These are phyloP conservation scores for Theileria parva DNA, from an alignment of 169 alveolate species.

Conservation along the genomic window DNA sequence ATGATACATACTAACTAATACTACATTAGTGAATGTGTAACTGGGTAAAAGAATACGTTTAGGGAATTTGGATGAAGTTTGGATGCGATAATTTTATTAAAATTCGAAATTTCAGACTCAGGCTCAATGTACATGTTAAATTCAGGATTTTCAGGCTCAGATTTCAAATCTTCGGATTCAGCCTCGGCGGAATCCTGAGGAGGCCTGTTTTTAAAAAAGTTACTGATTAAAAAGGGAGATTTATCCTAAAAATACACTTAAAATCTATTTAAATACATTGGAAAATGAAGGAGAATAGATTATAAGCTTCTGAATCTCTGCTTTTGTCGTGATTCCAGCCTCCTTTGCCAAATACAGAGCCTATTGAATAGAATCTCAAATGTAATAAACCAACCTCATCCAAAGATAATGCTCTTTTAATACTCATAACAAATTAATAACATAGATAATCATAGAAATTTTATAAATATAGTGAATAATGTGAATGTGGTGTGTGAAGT, in stretches of 20 bases:
- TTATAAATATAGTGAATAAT: neutral
- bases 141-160: constrained; percentile 11
- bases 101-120: constrained; percentile 25
- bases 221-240: constrained; percentile 76
- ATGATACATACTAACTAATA: constrained; percentile 5
- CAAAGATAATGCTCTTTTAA: constrained; percentile 17
- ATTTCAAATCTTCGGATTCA: constrained; percentile 27
- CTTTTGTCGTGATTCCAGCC: constrained; percentile 79
- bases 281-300: constrained; percentile 83
- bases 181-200: constrained; percentile 33
- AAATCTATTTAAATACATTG: constrained; percentile 33
- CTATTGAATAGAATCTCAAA: constrained; percentile 24
- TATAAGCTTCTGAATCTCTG: constrained; percentile 75
- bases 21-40: neutral
- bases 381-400: constrained; percentile 39
- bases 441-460: neutral
- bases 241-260: constrained; percentile 50
- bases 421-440: neutral
- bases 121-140: constrained; percentile 20
- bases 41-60: constrained; percentile 23
- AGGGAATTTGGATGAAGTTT: constrained; percentile 28
- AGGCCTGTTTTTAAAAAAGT: constrained; percentile 64
- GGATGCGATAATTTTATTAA: constrained; percentile 43
- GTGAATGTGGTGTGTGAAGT: neutral
- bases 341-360: constrained; percentile 84